Conservation (phyloP, 495 filamentous ascomycete genomes). For the Elaphomyces granulatus region DNA sequence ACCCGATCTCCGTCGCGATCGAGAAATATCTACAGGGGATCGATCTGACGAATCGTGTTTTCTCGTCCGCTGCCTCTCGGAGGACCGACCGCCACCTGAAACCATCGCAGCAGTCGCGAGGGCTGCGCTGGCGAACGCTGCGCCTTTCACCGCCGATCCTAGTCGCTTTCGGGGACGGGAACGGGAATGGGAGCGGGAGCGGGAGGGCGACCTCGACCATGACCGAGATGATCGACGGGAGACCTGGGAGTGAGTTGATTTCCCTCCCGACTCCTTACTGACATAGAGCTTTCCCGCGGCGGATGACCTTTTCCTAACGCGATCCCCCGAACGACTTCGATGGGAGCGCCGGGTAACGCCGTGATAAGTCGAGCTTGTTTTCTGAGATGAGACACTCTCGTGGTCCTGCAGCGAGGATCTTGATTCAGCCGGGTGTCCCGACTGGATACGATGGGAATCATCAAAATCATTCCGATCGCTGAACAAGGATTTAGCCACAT, state of each 20-base stretch:
- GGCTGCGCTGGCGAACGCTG: conserved; percentile 32
- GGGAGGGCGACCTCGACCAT: conserved; percentile 23
- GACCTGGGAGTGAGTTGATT: neutral
- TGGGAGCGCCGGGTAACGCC: conserved; percentile 24
- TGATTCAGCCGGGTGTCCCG: conserved; percentile 26
- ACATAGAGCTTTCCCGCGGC: no score
- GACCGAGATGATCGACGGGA: conserved; percentile 5
- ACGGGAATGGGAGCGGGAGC: conserved; percentile 28
- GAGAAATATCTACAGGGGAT: conserved; percentile 22
- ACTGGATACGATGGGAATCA: conserved; percentile 43
- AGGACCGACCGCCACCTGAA: conserved; percentile 19
- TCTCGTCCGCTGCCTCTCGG: conserved; percentile 12
- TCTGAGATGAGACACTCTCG: conserved; percentile 23
- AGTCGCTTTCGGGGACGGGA: conserved; percentile 20
- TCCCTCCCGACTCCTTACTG: conserved; percentile 1
- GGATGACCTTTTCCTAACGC: no score
- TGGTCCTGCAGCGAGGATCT: conserved; percentile 21
- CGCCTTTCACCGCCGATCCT: conserved; percentile 30
- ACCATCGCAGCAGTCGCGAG: conserved; percentile 17
- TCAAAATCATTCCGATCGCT: conserved; percentile 36
- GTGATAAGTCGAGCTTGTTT: conserved; percentile 31
- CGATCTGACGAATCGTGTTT: conserved; percentile 25
- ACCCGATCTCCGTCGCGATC: conserved; percentile 16
- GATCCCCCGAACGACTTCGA: conserved; percentile 19
- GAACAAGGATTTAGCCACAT: conserved; percentile 40